A percentile compares a stretch with the other conserved stretches of the same genome.
Evolutionary conservation across 257 asterid species (phyloP).

Genomic region (Pogostemon cablin): DNA sequence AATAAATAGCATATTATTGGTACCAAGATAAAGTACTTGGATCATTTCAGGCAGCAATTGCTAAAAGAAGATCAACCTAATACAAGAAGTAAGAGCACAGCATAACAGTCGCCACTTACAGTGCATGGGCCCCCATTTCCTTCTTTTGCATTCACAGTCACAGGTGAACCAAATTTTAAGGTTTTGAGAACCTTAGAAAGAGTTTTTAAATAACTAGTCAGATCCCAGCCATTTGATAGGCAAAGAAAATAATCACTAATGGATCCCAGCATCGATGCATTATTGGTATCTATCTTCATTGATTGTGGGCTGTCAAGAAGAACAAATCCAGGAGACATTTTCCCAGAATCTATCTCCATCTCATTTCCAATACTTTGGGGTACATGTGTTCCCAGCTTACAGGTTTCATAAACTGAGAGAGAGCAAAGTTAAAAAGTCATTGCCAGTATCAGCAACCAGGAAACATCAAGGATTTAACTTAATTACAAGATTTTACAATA

Average conservation of each 20-base stretch:
- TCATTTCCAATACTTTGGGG: constrained; percentile 87
- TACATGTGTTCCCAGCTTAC: constrained; percentile 92
- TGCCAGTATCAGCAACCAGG: constrained; percentile 17
- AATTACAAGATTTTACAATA: constrained; percentile 22
- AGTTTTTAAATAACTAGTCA: constrained; percentile 87
- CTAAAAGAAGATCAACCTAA: background rate
- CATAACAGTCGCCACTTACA: constrained; percentile 54
- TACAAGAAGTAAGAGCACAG: constrained; percentile 1
- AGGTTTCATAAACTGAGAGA: constrained; percentile 81
- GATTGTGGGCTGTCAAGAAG: constrained; percentile 97
- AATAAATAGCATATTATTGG: constrained; percentile 16
- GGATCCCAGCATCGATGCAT: constrained; percentile 95
- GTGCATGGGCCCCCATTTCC: constrained; percentile 89
- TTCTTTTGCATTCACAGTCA: constrained; percentile 69
- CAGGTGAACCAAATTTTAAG: constrained; percentile 73
- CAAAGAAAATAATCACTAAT: constrained; percentile 97
- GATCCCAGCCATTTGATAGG: constrained; percentile 98
- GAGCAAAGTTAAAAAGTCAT: constrained; percentile 7
- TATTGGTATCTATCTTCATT: constrained; percentile 93
- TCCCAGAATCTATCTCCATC: constrained; percentile 90
- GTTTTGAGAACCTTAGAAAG: constrained; percentile 89
- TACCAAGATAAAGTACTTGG: constrained; percentile 2
- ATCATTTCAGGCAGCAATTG: constrained; percentile 11
- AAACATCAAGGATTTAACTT: constrained; percentile 6
- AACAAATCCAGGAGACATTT: constrained; percentile 79